Base-by-base conservation (phyloP, 129 eudicot genomes). In the Flaveria sonorensis region DNA sequence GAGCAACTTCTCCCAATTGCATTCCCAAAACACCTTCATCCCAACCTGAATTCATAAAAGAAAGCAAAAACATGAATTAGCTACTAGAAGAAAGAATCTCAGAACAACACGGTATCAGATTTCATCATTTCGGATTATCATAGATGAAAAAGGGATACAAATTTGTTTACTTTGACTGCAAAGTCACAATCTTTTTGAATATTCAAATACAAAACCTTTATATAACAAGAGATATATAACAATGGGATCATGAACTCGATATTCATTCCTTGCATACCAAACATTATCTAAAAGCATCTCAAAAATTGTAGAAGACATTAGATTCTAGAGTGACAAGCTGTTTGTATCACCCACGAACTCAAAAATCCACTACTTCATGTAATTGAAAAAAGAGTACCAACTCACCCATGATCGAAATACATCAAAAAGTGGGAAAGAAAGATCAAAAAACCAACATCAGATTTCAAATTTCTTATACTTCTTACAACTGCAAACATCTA, bases 1-100 rank as follows among this genome's bases (percentile, higher is more conserved):
- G 87, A 83, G 99, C 97, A 87, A 94, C 93, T 86, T 94, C 99
- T 66, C 99, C 99, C 71, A 94, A 79, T 78, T 94, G 97, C 99
- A 94, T 94, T 78, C 97, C 97, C 72, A 91, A 48, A 26, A 94
- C 99, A 18, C 99, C 99, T 88, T 91, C 99, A 81, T 94, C 99
- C 99, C 99, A 94, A 61, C 99, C 99, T 94, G 85, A 73, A 74
- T 43, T 51, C 32, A 36, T 24, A 40, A 55, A 20, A 10, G 30
- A 7, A 72, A 20, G 39, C 12, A 21, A 70, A 70, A 1, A 43
- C 36, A 68, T 68, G 12, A 55, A 56, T 53, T 14, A 8, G 19
- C 30, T 5, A 11, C 7, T 70, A 26, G 9, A 48, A 16, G 36
- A 39, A 53, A 19, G 15, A 6, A 71, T 2, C 20, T 47, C 19